A percentile compares a stretch with the other conserved stretches of the same genome.
These are phyloP conservation scores for Eutreptiella sp. DNA, from an alignment of 208 protist genomes.

Conservation along the genomic window DNA sequence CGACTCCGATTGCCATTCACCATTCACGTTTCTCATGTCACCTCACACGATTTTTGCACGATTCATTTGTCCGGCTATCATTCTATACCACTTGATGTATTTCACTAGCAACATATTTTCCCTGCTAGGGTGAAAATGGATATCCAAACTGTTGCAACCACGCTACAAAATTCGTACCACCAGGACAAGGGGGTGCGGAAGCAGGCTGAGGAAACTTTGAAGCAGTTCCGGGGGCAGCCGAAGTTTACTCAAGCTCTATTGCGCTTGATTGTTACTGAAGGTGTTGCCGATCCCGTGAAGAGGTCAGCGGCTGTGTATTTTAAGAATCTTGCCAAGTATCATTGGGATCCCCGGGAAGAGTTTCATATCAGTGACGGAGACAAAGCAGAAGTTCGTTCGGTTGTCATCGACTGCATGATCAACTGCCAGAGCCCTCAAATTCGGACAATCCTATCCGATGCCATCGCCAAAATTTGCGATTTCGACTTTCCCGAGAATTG, in stretches of 20 bases:
- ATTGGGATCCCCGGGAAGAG: slow-evolving; percentile 34
- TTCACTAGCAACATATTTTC: too few relatives aligned
- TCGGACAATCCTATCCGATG: slow-evolving; percentile 75
- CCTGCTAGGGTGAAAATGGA: too few relatives aligned
- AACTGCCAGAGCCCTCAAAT: slow-evolving; percentile 45
- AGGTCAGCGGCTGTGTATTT: slow-evolving; percentile 38
- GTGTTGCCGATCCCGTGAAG: slow-evolving; percentile 11
- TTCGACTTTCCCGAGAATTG: slow-evolving; percentile 82
- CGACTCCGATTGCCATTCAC: too few relatives aligned
- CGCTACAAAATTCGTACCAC: neutral
- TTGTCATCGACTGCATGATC: slow-evolving; percentile 47
- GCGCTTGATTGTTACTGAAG: neutral
- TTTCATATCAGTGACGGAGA: slow-evolving; percentile 13
- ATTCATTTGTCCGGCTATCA: too few relatives aligned
- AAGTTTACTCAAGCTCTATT: slow-evolving; percentile 5
- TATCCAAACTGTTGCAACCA: too few relatives aligned
- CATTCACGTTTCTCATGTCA: too few relatives aligned
- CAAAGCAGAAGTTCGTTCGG: slow-evolving; percentile 29
- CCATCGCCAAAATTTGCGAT: slow-evolving; percentile 72
- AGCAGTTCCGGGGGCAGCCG: slow-evolving; percentile 9
- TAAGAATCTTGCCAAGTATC: slow-evolving; percentile 48
- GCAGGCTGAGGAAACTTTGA: slow-evolving; percentile 12
- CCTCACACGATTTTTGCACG: too few relatives aligned
- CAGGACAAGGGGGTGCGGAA: neutral
- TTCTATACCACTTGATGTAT: too few relatives aligned